phyloP scores from a whole-genome alignment of 2,329 filamentous ascomycete species.

The Paracorniculantispora psalliotae region DNA sequence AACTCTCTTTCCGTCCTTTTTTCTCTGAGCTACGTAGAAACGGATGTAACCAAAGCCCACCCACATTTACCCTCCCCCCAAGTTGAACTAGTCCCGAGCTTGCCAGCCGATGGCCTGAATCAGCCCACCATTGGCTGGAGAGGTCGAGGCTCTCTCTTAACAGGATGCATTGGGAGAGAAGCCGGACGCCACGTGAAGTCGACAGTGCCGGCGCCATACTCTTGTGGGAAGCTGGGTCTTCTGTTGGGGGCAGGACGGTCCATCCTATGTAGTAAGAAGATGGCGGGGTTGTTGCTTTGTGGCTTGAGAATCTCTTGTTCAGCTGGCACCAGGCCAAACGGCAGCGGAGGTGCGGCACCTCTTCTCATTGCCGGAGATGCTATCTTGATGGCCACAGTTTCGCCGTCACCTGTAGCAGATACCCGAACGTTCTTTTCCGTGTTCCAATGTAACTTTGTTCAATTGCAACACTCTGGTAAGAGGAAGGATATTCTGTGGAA shows the following conservation, averaged over 20 bases:
- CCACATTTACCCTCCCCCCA: not conserved
- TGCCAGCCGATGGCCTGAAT: not conserved
- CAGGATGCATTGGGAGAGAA: not conserved
- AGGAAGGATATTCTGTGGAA: not conserved
- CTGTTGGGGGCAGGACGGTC: not conserved
- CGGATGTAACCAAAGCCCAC: not conserved
- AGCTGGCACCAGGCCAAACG: too few relatives aligned
- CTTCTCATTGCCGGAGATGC: too few relatives aligned
- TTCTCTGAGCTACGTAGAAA: not conserved
- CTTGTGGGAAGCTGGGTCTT: slow-evolving; percentile 1
- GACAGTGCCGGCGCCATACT: not conserved
- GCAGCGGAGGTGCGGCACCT: too few relatives aligned
- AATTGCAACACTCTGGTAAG: too few relatives aligned
- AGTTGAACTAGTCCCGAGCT: not conserved
- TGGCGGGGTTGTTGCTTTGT: not conserved
- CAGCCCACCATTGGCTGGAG: not conserved
- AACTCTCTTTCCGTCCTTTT: not conserved
- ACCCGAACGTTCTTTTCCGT: too few relatives aligned
- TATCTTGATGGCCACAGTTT: too few relatives aligned
- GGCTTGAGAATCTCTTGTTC: not conserved
- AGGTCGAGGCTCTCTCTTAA: too few relatives aligned
- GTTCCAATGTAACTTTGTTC: too few relatives aligned
- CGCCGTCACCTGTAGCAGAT: too few relatives aligned
- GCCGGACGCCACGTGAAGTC: not conserved
- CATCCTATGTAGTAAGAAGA: not conserved